Conservation (phyloP, 2,329 filamentous ascomycete genomes). For the Aureobasidium lini region DNA sequence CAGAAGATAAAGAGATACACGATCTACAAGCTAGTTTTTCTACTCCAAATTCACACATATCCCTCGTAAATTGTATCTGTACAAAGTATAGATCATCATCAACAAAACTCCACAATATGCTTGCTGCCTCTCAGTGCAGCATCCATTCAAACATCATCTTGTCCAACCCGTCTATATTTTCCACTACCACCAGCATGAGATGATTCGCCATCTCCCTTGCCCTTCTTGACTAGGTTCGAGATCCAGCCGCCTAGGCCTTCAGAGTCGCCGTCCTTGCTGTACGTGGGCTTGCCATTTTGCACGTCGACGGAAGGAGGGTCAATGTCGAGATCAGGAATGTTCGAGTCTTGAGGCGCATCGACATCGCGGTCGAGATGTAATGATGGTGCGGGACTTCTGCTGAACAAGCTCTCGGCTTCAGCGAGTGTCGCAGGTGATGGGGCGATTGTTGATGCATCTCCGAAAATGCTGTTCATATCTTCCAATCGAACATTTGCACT, state of each 20-base stretch:
- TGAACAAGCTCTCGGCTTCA: constrained; percentile 76
- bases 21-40: not conserved
- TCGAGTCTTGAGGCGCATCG: constrained; percentile 34
- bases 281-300: constrained; percentile 42
- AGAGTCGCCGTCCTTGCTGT: constrained; percentile 27
- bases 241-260: constrained; percentile 65
- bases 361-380: constrained; percentile 57
- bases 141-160: constrained; percentile 24
- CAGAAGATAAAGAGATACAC: not conserved
- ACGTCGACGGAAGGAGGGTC: constrained; percentile 61
- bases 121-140: not conserved
- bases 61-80: not conserved
- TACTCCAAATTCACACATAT: not conserved
- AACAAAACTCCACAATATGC: not conserved
- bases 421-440: constrained; percentile 69
- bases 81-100: not conserved
- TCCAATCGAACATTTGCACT: constrained; percentile 81
- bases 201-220: constrained; percentile 36
- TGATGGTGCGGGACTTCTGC: constrained; percentile 72
- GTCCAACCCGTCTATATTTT: constrained; percentile 40
- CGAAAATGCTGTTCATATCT: constrained; percentile 93
- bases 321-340: constrained; percentile 75
- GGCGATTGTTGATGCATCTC: constrained; percentile 79
- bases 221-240: constrained; percentile 54
- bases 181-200: constrained; percentile 31